Evolutionary conservation across 139 green algal genomes (phyloP), one percentile per base, ranked within the genome.

Genomic region (Diplosphaera chodatii): DNA sequence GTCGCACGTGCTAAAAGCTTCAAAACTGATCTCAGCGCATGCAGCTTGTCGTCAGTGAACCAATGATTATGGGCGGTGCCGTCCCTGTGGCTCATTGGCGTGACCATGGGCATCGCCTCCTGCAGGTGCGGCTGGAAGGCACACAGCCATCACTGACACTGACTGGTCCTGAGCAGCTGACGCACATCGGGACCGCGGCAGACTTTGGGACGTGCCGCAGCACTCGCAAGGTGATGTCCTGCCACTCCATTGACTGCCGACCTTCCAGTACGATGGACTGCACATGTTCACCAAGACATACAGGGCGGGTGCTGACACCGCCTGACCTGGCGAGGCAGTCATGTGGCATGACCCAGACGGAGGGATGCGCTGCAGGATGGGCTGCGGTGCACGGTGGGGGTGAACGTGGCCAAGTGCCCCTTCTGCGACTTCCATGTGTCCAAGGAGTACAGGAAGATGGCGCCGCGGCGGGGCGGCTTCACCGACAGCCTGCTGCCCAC

Each of bases 391-490:
- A 67, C 64, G 31, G 80, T 75, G 62, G 69, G 80, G 22, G 82
- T 87, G 22, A 86, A 87, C 69, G 70, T 67, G 18, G 37, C 31
- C 28, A 74, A 64, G 23, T 87, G 82, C 56, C 70, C 72, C 20
- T 87, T 75, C 70, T 87, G 82, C 70, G 70, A 75, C 23, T 76
- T 78, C 69, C 82, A 87, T 55, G 80, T 87, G 29, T 37, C 79
- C 32, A 40, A 32, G 16, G 63, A 78, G 68, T 78, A 37, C 68
- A 74, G 69, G 21, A 69, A 66, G 59, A 66, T 78, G 55, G 56
- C 59, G 32, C 66, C 37, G 59, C 64, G 30, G 21, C 59, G 74
- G 15, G 65, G 62, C 3, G 37, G 33, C 30, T 67, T 72, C 37
- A 56, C 48, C 22, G 67, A 67, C 62, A 74, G 67, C 67, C 31